phyloP scores from a whole-genome alignment of 2,329 filamentous ascomycete species.

The Neophaeococcomyces mojaviensis region DNA sequence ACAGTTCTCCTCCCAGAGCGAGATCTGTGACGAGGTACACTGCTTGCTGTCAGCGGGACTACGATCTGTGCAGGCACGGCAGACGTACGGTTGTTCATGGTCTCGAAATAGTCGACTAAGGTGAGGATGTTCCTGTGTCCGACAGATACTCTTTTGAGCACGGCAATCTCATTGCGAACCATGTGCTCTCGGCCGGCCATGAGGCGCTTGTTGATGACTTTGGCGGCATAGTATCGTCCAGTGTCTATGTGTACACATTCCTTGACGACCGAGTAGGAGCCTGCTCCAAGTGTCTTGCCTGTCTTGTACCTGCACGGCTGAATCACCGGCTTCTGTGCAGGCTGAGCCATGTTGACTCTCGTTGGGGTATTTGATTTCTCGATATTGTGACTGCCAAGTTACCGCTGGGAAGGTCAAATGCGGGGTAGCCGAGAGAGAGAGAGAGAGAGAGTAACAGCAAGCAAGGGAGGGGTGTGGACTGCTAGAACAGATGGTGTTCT shows the following conservation, averaged over 20 bases:
- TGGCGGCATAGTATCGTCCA: conserved; percentile 94
- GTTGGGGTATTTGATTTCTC: neutral
- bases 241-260: conserved; percentile 99
- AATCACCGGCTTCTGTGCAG: conserved; percentile 51
- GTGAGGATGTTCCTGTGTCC: conserved; percentile 97
- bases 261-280: conserved; percentile 96
- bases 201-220: conserved; percentile 97
- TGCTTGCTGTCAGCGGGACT: conserved; percentile 27
- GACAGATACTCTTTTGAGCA: conserved; percentile 97
- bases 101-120: conserved; percentile 98
- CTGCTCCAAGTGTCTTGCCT: conserved; percentile 86
- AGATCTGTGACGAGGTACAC: conserved; percentile 96
- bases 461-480: no score
- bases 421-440: neutral
- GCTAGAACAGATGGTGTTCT: no score
- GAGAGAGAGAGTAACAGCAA: no score
- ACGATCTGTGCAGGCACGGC: neutral
- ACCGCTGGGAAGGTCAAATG: neutral
- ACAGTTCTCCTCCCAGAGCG: conserved; percentile 89
- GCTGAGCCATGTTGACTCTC: conserved; percentile 6
- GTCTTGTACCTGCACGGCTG: conserved; percentile 98
- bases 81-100: conserved; percentile 81
- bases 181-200: conserved; percentile 98
- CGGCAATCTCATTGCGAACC: conserved; percentile 97
- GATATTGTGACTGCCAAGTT: neutral